Conservation (phyloP, 179 eudicot species). For the Actinidia polygama region DNA sequence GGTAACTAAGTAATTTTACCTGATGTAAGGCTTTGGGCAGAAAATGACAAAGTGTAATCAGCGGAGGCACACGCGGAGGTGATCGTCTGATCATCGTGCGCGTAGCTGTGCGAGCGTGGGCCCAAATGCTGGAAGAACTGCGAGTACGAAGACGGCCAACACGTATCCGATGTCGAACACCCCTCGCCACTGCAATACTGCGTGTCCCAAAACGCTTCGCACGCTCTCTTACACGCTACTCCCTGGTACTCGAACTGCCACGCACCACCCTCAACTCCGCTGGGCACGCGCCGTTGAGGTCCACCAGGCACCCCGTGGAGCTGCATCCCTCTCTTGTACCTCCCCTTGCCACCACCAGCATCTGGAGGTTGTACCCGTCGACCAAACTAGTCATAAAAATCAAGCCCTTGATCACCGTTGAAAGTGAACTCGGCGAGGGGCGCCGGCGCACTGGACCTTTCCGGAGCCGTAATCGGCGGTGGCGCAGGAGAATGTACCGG, state of each 20-base stretch:
- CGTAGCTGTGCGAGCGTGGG: constrained; percentile 89
- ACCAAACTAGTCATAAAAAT: constrained; percentile 5
- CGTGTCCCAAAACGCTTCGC: constrained; percentile 95
- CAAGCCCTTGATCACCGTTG: constrained; percentile 7
- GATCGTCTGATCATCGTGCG: constrained; percentile 94
- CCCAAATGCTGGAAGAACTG: constrained; percentile 70
- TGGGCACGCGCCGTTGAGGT: constrained; percentile 77
- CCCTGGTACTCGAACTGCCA: constrained; percentile 45
- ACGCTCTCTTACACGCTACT: constrained; percentile 94
- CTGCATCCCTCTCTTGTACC: constrained; percentile 58
- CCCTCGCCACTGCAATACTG: constrained; percentile 79
- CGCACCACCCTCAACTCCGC: constrained; percentile 50
- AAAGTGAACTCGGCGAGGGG: constrained; percentile 12
- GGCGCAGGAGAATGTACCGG: constrained; percentile 62
- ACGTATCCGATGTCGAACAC: constrained; percentile 78
- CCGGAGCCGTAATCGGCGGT: constrained; percentile 94
- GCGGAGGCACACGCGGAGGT: constrained; percentile 84
- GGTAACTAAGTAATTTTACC: constrained; percentile 40
- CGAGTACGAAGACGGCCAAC: constrained; percentile 76
- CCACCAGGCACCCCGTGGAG: constrained; percentile 83
- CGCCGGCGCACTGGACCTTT: constrained; percentile 58
- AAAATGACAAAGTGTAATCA: constrained; percentile 74
- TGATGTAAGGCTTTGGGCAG: constrained; percentile 87
- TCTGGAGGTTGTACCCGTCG: constrained; percentile 9
- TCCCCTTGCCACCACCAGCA: constrained; percentile 11